A percentile compares a stretch with the other conserved stretches of the same genome.
Evolutionary conservation across 305 asterid species (phyloP).

Genomic region (Rubia balearica): DNA sequence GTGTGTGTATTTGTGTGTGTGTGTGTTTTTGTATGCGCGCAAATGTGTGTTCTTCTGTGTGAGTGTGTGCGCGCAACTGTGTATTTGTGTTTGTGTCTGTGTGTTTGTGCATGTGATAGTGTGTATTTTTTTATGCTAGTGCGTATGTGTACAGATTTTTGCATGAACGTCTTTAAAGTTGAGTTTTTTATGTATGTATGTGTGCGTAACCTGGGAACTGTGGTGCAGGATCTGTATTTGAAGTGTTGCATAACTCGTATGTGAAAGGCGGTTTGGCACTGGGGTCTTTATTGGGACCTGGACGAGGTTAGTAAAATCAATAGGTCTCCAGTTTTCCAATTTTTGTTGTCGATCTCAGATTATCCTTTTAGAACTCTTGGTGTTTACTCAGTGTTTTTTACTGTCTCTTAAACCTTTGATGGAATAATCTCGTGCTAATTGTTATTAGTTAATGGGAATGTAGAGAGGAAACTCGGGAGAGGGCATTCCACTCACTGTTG

Average conservation of each 20-base stretch:
- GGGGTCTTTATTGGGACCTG: conserved; percentile 91
- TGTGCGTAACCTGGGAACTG: not conserved
- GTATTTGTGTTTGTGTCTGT: not conserved
- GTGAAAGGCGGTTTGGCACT: conserved; percentile 87
- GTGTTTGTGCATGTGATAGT: not conserved
- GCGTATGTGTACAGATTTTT: not conserved
- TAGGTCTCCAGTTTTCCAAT: conserved; percentile 5
- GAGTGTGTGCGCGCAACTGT: too few relatives aligned
- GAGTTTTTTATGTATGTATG: not conserved
- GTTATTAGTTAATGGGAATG: not conserved
- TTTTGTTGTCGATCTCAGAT: not conserved
- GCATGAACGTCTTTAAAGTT: not conserved
- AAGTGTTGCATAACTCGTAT: conserved; percentile 71
- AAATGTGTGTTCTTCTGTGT: too few relatives aligned
- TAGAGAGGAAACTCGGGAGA: not conserved
- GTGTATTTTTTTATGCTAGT: not conserved
- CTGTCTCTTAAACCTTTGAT: not conserved
- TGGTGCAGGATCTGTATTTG: conserved; percentile 56
- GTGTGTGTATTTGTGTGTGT: too few relatives aligned
- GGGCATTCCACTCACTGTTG: not conserved
- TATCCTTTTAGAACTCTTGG: not conserved
- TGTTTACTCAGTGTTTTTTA: not conserved
- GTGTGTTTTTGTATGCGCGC: too few relatives aligned
- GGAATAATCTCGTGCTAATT: not conserved
- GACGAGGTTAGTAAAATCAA: conserved; percentile 61